Evolutionary conservation across 257 asterid genomes (phyloP).

Genomic region (Craterostigma plantagineum): DNA sequence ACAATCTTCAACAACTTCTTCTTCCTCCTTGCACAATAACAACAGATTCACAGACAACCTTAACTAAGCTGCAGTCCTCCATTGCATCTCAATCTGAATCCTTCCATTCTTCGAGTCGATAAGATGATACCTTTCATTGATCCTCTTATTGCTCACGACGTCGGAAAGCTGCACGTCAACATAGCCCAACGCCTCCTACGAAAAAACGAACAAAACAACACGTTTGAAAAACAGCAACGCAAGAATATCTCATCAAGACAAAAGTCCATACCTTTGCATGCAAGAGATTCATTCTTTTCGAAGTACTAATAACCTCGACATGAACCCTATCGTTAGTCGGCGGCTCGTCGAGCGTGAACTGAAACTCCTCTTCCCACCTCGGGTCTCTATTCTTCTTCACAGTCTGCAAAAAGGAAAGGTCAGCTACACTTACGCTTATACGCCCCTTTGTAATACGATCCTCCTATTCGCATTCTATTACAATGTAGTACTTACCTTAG

Average conservation of each 20-base stretch:
- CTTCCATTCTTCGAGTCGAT: slow-evolving; percentile 91
- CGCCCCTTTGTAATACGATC: too few species aligned
- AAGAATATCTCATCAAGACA: neutral
- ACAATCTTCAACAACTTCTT: too few species aligned
- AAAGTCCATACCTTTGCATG: slow-evolving; percentile 70
- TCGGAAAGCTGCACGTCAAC: slow-evolving; percentile 61
- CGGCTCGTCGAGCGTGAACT: slow-evolving; percentile 67
- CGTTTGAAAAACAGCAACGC: neutral
- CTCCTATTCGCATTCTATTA: too few species aligned
- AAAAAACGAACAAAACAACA: neutral
- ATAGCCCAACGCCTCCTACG: slow-evolving; percentile 54
- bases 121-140: slow-evolving; percentile 84
- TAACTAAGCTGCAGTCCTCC: slow-evolving; percentile 57
- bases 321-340: slow-evolving; percentile 84
- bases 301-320: slow-evolving; percentile 68
- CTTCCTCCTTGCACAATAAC: too few species aligned
- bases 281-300: slow-evolving; percentile 57
- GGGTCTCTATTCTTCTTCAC: slow-evolving; percentile 89
- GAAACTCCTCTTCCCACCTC: slow-evolving; percentile 92
- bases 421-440: neutral
- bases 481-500: slow-evolving; percentile 41
- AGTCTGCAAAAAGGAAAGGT: slow-evolving; percentile 14
- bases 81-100: slow-evolving; percentile 81
- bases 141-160: slow-evolving; percentile 65
- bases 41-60: too few species aligned